Evolutionary conservation across 2,329 filamentous ascomycete genomes (phyloP).

Genomic region (Aspergillus fructus): DNA sequence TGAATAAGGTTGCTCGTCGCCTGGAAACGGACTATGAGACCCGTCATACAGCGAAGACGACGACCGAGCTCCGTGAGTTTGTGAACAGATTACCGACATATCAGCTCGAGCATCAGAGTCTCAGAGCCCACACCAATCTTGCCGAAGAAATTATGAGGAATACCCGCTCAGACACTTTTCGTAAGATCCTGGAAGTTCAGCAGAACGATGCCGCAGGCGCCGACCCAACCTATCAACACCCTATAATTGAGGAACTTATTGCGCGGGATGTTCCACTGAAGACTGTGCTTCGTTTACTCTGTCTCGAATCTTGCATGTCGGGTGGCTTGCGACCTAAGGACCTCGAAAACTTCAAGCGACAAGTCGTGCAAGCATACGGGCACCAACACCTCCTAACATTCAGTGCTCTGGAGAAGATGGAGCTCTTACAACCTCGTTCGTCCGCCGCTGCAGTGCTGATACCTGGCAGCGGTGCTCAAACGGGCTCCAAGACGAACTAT

Average conservation of each 20-base stretch:
- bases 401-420: constrained; percentile 82
- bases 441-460: constrained; percentile 80
- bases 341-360: constrained; percentile 81
- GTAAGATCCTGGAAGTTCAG: constrained; percentile 84
- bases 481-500: constrained; percentile 83
- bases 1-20: constrained; percentile 88
- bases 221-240: constrained; percentile 84
- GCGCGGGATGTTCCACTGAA: constrained; percentile 76
- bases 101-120: constrained; percentile 86
- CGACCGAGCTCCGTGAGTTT: constrained; percentile 88
- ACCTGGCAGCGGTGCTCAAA: constrained; percentile 64
- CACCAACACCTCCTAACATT: constrained; percentile 93
- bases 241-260: constrained; percentile 92
- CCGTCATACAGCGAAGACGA: constrained; percentile 81
- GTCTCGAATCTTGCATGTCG: constrained; percentile 85
- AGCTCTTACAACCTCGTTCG: constrained; percentile 75
- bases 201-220: constrained; percentile 91
- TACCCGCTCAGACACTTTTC: constrained; percentile 86
- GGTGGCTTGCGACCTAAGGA: constrained; percentile 87
- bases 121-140: constrained; percentile 88
- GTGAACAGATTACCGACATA: constrained; percentile 91
- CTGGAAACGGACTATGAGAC: constrained; percentile 85
- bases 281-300: constrained; percentile 81
- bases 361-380: constrained; percentile 88
- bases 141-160: constrained; percentile 95